Evolutionary conservation across 768 basidiomycete species (phyloP), one percentile per base, ranked within the genome.

Genomic region (Harrya chromipes): DNA sequence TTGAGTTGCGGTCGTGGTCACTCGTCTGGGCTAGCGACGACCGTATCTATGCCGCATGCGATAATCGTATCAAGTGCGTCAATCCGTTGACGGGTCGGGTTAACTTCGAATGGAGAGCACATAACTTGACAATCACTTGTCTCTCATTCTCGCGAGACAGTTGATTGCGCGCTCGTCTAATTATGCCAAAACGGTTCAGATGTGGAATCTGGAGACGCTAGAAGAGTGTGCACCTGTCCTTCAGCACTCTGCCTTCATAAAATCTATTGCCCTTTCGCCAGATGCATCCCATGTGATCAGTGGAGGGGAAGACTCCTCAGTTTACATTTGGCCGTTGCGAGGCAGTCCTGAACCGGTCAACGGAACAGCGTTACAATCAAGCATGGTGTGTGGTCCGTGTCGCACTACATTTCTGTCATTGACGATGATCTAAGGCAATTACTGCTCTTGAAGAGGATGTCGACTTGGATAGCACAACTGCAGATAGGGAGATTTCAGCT

Each of bases 201-300:
- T 57, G 23, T 62, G 58, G 61, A 39, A 27, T 17, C 52, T 34
- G 7, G 27, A 13, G 4, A 52, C 54, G 5, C 46, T 19, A 10
- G 17, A 46, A n/a, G 46, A 43, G 19, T 23, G n/a, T n/a, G 14
- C 37, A 3, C 35, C 50, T 29, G 20, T 36, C 26, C 46, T 55
- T 13, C n/a, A 37, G 4, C 50, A 55, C 21, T 4, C 3, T 4
- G 14, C 31, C 14, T 27, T 2, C 13, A 36, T 51, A 17, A 24
- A 17, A 31, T 42, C 33, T 11, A 12, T 31, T 35, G 49, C 53
- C 1, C 11, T 54, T 24, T 51, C 53, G 6, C 38, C 33, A 3
- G 35, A 51, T 38, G 41, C 42, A 5, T 26, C 44, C n/a, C n/a
- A 41, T 20, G 36, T 55, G 33, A 27, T 46, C 17, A 31, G 37